These are phyloP conservation scores for Mycocentrospora acerina DNA, from an alignment of 2,329 filamentous ascomycete species.

Conservation along the genomic window DNA sequence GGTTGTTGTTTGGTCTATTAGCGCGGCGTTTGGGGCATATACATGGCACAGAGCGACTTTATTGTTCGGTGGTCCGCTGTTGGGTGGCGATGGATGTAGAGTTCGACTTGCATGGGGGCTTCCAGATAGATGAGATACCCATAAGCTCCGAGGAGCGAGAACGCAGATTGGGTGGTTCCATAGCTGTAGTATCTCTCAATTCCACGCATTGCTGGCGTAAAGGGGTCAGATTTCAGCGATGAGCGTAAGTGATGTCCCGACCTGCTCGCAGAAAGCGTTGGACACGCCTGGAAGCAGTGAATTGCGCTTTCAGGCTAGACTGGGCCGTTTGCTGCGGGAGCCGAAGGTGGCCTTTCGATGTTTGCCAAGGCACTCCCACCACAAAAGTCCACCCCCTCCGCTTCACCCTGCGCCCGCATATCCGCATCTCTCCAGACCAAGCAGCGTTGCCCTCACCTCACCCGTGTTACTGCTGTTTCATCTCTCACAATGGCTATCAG, in stretches of 20 bases:
- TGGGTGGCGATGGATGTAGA: not conserved
- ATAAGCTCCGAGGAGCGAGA: conserved; percentile 4
- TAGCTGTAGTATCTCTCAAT: not conserved
- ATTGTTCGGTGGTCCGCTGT: not conserved
- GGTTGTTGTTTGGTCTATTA: conserved; percentile 14
- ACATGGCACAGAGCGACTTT: conserved; percentile 1
- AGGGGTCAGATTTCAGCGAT: no score
- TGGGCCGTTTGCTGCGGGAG: conserved; percentile 6
- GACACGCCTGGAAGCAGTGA: conserved; percentile 26
- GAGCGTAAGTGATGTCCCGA: no score
- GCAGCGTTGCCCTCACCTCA: not conserved
- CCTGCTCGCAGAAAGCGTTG: conserved; percentile 31
- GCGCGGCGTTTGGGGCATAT: conserved; percentile 25
- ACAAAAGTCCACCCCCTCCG: conserved; percentile 24
- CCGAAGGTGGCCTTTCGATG: conserved; percentile 34
- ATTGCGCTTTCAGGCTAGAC: conserved; percentile 21
- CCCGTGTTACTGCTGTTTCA: not conserved
- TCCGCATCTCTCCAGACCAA: conserved; percentile 2
- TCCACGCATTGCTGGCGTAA: no score
- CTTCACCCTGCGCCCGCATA: conserved; percentile 14
- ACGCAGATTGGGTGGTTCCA: not conserved
- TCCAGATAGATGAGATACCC: conserved; percentile 30
- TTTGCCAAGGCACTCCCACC: conserved; percentile 19
- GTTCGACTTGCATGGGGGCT: conserved; percentile 1
- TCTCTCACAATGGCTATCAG: conserved; percentile 38